Percentiles rank a stretch among this genome's conserved stretches.
Evolutionary conservation across 129 eudicot species (phyloP).

Genomic region (Mikania micrantha): DNA sequence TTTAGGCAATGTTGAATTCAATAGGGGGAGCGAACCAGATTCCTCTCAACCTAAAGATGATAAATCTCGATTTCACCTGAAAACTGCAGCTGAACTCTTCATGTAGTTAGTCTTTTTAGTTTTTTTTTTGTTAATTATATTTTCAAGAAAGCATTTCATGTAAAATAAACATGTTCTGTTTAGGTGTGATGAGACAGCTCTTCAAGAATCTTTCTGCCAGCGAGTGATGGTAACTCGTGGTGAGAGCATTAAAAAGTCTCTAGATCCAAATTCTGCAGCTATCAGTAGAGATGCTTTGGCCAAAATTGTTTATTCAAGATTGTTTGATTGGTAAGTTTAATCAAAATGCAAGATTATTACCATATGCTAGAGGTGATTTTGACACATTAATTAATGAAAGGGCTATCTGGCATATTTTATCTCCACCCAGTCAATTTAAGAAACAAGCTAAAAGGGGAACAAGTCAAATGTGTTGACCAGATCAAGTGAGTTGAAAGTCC

Average conservation of each 20-base stretch:
- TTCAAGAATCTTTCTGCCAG: constrained; percentile 83
- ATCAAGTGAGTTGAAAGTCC: background rate
- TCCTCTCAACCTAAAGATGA: constrained; percentile 87
- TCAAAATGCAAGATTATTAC: constrained; percentile 2
- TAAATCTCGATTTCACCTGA: constrained; percentile 59
- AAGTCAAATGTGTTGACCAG: constrained; percentile 1
- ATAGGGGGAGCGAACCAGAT: constrained; percentile 63
- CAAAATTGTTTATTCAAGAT: constrained; percentile 67
- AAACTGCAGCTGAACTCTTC: constrained; percentile 73
- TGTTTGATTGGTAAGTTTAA: constrained; percentile 75
- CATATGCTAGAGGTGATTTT: constrained; percentile 2
- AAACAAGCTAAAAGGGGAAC: background rate
- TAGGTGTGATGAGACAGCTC: constrained; percentile 78
- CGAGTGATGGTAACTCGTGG: constrained; percentile 92
- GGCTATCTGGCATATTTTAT: background rate
- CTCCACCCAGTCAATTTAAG: background rate
- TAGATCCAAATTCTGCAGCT: constrained; percentile 72
- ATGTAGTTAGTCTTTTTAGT: constrained; percentile 46
- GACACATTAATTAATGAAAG: background rate
- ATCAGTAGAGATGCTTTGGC: constrained; percentile 88
- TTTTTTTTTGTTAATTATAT: background rate
- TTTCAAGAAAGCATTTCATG: background rate
- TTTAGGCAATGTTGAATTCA: constrained; percentile 75
- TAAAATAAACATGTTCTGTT: constrained; percentile 14
- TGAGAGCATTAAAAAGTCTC: constrained; percentile 72